Percentiles rank a stretch among this genome's conserved stretches.
Conservation (phyloP, 2,329 filamentous ascomycete species). For the Colletotrichum higginsianum region DNA sequence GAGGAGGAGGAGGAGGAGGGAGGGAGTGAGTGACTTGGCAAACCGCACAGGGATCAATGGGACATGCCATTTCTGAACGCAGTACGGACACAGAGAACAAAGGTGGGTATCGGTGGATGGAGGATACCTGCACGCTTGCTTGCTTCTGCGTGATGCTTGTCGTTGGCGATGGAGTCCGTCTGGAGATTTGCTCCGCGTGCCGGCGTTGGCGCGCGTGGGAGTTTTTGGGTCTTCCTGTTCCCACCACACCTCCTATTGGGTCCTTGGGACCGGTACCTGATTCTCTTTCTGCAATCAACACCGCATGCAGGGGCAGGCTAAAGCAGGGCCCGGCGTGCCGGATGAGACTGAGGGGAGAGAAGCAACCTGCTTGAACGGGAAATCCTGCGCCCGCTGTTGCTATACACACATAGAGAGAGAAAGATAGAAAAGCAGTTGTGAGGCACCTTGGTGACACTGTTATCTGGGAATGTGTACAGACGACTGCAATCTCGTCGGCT, state of each 20-base stretch:
- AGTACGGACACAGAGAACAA: neutral
- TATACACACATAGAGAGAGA: neutral
- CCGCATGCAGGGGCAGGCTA: constrained; percentile 10
- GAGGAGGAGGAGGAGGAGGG: neutral
- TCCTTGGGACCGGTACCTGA: neutral
- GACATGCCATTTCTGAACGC: constrained; percentile 15
- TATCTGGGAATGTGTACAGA: neutral
- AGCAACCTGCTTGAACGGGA: constrained; percentile 4
- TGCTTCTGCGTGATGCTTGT: constrained; percentile 28
- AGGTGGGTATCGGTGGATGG: constrained; percentile 4
- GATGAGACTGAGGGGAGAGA: constrained; percentile 20
- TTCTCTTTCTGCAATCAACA: neutral
- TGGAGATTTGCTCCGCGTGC: constrained; percentile 35
- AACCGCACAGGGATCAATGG: neutral
- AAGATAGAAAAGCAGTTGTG: no score
- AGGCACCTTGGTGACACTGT: neutral
- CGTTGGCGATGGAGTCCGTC: constrained; percentile 10
- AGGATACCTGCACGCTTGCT: constrained; percentile 22
- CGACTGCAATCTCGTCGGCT: neutral
- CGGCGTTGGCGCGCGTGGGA: constrained; percentile 11
- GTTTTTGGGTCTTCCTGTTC: no score
- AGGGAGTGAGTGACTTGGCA: neutral
- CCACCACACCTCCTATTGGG: neutral
- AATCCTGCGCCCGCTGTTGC: neutral
- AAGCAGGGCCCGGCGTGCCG: neutral